Base-by-base conservation (phyloP, 805 yeast species). In the Metschnikowia picachoensis region DNA sequence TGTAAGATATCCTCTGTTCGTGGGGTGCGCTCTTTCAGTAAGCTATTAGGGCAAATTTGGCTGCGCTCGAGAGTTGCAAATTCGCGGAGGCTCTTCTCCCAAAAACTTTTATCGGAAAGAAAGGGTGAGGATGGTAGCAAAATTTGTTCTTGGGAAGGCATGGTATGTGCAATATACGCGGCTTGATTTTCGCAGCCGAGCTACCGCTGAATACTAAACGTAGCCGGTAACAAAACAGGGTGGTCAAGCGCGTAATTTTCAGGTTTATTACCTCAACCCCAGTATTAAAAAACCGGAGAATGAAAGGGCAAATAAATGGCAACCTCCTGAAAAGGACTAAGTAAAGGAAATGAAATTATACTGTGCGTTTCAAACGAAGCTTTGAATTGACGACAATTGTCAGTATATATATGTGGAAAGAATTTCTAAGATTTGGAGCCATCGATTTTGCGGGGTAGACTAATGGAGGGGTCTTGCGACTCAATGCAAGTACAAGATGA, bases 361-460 rank as follows among this genome's bases (percentile, higher is more conserved):
- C 7, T 20, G 25, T 20, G 4, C 25, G 7, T 20, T 20, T 7
- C 25, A 20, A 20, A 20, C 25, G 25, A 20, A 20, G 25, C 25
- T 20, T 5, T 20, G 7, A 20, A 20, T 20, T 20, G 25, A 20
- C 25, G 28, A 15, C 17, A 15, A 13, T 3, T 8, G 2, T 12
- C 37, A 12, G 17, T 33, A n/a, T 37, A 37, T 37, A 37, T 29
- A 37, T 37, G 20, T 16, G 29, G 29, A 14, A 10, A 20, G 12
- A 13, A 28, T 3, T 15, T 8, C 5, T 12, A 17, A 16, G 31
- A n/a, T 25, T 25, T 20, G 25, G 37, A 36, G 30, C 4, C 27
- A 8, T 39, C 38, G 35, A 12, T 32, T 12, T 44, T 44, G 48
- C 48, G 48, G 48, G 48, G 48, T 44, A 44, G 28, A 10, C 25